phyloP scores from a whole-genome alignment of 2,329 filamentous ascomycete species.

The Ceratocystis ficicola region DNA sequence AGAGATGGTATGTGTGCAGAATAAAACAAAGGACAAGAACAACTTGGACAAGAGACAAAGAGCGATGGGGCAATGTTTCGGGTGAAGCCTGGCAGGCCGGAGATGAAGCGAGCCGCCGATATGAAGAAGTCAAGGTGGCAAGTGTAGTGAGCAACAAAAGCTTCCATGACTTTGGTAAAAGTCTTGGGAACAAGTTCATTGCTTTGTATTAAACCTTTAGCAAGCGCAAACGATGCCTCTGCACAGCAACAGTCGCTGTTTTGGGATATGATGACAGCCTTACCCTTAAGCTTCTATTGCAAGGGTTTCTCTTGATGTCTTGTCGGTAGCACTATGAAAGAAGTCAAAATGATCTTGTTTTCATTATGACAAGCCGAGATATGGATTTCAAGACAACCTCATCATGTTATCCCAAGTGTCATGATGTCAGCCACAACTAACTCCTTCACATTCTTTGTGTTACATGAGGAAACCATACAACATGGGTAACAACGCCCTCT shows the following conservation, averaged over 20 bases:
- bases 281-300: too few species aligned
- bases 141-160: not conserved
- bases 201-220: not conserved
- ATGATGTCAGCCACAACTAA: not conserved
- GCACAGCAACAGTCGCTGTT: not conserved
- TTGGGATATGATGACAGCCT: not conserved
- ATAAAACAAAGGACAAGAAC: not conserved
- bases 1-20: too few species aligned
- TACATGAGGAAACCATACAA: not conserved
- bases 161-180: not conserved
- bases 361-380: not conserved
- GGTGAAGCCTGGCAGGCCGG: not conserved
- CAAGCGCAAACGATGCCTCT: not conserved
- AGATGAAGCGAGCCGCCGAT: not conserved
- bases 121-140: not conserved
- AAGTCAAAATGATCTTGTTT: too few species aligned
- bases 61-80: not conserved
- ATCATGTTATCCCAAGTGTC: not conserved
- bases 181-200: not conserved
- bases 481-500: not conserved
- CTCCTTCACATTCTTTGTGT: not conserved
- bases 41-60: not conserved
- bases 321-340: too few species aligned
- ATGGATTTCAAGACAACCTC: not conserved
- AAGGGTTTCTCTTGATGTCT: too few species aligned